Conservation (phyloP, 78 protist species). For the Diacronema lutheri region DNA sequence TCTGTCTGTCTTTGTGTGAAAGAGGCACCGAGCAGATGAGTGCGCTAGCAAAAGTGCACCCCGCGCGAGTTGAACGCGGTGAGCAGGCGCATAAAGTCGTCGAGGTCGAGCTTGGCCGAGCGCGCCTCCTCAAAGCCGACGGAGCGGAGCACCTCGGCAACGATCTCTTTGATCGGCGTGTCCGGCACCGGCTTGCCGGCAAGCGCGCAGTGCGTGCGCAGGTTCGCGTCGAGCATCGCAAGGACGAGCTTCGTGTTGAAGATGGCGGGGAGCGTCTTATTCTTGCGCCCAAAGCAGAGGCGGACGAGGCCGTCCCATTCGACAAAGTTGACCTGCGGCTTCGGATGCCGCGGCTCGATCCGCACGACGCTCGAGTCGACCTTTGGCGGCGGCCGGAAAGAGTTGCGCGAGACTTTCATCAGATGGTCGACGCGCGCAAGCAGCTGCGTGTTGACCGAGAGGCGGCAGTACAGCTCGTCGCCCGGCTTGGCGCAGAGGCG, state of each 20-base stretch:
- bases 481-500: constrained; percentile 94
- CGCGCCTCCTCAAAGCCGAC: constrained; percentile 65
- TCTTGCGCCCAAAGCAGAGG: constrained; percentile 91
- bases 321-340: constrained; percentile 89
- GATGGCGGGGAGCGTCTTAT: constrained; percentile 82
- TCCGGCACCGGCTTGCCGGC: background rate
- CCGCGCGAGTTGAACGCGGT: constrained; percentile 10
- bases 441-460: constrained; percentile 91
- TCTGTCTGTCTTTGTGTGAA: background rate
- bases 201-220: background rate
- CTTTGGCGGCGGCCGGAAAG: constrained; percentile 99
- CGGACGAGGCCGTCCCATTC: constrained; percentile 63
- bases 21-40: background rate
- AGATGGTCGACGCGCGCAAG: constrained; percentile 80
- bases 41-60: background rate
- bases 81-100: constrained; percentile 68
- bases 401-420: constrained; percentile 78
- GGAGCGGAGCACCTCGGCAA: constrained; percentile 37
- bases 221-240: background rate
- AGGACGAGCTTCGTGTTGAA: constrained; percentile 7
- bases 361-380: constrained; percentile 97
- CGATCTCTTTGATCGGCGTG: constrained; percentile 16
- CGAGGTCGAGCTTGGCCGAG: constrained; percentile 75
- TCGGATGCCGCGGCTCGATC: constrained; percentile 91
- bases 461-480: constrained; percentile 94